Base-by-base conservation (phyloP, 2,329 filamentous ascomycete genomes). In the Stachybotrys elegans region DNA sequence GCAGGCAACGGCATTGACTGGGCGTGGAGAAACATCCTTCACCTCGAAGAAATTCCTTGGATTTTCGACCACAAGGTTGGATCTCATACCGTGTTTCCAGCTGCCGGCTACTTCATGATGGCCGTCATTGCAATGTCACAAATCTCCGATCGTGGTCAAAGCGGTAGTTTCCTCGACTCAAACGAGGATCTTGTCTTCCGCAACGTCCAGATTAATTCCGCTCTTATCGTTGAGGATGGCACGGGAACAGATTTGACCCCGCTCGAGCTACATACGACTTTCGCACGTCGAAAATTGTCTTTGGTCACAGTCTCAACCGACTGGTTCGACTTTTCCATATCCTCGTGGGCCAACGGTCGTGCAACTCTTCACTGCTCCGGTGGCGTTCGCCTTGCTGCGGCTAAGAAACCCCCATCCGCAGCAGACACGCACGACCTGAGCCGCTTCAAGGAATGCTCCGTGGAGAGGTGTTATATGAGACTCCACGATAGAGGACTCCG, bases 41-140 rank as follows among this genome's bases (percentile, higher is more conserved):
- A 43, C 17, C 5, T 60, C 0, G 47, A 51, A 5, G 43, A 55
- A 20, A 40, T 43, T 1, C 60, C 75, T n/a, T 74, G 72, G 43
- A 58, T 70, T 3, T 56, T 67, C 20, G 69, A 72, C 47, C 72
- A 73, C 57, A 49, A 55, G 14, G 66, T 72, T 57, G 61, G 65
- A 36, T 68, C 61, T 45, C 59, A 70, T 22, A 60, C 65, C 36
- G 60, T 73, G 45, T 70, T 68, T 43, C 65, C 70, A 39, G 62
- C 58, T 32, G 60, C 63, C 1, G 69, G 68, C 29, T 59, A 61
- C 27, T 55, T 65, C 0, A 22, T 19, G 6, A 22, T 39, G 19
- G 36, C 20, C 19, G 23, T 39, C n/a, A n/a, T n/a, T n/a, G 38
- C 38, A 6, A 20, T 29, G 16, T 16, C 22, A 27, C 38, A 40